Evolutionary conservation across 257 asterid species (phyloP).

Genomic region (Vinca minor): DNA sequence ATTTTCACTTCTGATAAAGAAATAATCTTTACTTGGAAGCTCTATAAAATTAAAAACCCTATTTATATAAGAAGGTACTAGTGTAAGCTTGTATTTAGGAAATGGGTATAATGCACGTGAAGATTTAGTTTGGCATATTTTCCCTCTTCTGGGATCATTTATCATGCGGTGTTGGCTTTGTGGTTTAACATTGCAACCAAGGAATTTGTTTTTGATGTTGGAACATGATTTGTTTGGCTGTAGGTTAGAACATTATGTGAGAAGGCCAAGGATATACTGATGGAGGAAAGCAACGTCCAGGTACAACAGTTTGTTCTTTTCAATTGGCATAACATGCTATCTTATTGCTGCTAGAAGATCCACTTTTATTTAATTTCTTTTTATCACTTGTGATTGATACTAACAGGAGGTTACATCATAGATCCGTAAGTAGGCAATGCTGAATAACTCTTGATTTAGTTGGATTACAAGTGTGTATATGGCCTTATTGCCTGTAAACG

Average conservation of each 20-base stretch:
- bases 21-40: too few species aligned
- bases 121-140: background rate
- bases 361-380: background rate
- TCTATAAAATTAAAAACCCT: too few species aligned
- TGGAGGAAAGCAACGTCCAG: conserved; percentile 93
- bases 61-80: too few species aligned
- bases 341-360: background rate
- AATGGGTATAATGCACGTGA: too few species aligned
- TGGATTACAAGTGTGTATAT: background rate
- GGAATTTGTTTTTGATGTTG: background rate
- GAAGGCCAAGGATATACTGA: conserved; percentile 89
- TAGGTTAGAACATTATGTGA: conserved; percentile 82
- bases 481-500: background rate
- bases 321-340: background rate
- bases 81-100: too few species aligned
- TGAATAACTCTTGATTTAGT: background rate
- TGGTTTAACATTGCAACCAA: background rate
- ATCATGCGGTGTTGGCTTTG: background rate
- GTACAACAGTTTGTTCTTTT: conserved; percentile 26
- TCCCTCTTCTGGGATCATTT: background rate
- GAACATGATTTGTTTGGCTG: conserved; percentile 20
- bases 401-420: background rate
- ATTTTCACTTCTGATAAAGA: too few species aligned
- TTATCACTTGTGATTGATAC: background rate
- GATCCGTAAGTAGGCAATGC: background rate